Conservation (phyloP, 2,329 filamentous ascomycete species). For the Calonectria pseudoreteaudii region DNA sequence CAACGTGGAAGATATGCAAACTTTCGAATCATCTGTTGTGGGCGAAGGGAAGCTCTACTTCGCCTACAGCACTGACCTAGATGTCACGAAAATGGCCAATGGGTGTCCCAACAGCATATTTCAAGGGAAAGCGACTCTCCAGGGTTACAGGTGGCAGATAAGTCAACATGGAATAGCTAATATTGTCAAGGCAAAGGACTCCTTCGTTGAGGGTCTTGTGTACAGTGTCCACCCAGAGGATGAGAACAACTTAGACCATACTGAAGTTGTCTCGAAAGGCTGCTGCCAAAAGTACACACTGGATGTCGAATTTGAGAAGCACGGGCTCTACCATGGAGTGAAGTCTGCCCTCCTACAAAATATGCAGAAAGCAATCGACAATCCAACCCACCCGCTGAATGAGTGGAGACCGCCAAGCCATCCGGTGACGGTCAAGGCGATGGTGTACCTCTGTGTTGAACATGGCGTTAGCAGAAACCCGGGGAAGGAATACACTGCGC, state of each 20-base stretch:
- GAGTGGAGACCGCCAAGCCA: background rate
- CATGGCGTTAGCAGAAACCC: background rate
- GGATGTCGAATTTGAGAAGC: background rate
- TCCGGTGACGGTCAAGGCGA: background rate
- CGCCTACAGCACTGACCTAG: background rate
- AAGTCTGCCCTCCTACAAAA: background rate
- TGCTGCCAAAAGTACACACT: background rate
- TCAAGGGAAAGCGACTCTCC: background rate
- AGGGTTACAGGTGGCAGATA: background rate
- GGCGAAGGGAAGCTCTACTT: background rate
- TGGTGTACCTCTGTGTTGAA: background rate
- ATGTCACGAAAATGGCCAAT: background rate
- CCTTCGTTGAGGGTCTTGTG: background rate
- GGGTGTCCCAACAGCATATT: background rate
- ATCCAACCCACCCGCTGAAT: background rate
- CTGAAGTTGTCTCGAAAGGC: background rate
- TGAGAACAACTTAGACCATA: background rate
- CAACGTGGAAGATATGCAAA: background rate
- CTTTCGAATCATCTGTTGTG: background rate
- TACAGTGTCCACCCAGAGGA: background rate
- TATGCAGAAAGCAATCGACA: background rate
- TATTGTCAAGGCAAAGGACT: background rate
- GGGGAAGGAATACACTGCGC: background rate
- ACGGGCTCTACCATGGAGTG: background rate
- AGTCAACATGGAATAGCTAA: background rate